These are phyloP conservation scores for Geotrichum restrictum DNA, from an alignment of 1,139 yeast genomes.

Conservation along the genomic window DNA sequence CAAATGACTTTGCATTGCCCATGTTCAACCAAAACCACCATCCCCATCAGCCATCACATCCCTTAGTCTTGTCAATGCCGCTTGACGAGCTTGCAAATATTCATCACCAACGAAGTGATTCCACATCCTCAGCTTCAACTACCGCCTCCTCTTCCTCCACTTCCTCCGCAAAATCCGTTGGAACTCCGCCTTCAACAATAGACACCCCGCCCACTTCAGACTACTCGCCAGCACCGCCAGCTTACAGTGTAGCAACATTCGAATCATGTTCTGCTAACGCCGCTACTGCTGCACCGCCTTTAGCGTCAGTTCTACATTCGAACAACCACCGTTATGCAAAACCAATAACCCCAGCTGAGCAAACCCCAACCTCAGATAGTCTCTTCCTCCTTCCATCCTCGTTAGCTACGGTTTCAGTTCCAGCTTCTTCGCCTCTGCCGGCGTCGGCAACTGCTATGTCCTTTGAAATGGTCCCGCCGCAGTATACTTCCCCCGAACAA, in stretches of 20 bases:
- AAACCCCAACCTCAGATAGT: background rate
- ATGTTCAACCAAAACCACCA: background rate
- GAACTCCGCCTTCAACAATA: background rate
- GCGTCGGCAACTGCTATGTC: too few relatives aligned
- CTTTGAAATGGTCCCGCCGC: background rate
- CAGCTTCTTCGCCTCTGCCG: too few relatives aligned
- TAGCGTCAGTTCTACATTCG: background rate
- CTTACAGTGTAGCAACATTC: background rate
- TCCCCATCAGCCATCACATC: background rate
- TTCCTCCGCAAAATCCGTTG: background rate
- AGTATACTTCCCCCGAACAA: slow-evolving; percentile 29
- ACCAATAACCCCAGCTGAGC: background rate
- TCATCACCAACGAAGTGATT: slow-evolving; percentile 3
- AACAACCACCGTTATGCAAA: background rate
- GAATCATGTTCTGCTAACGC: background rate
- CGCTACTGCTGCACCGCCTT: too few relatives aligned
- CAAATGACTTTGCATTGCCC: slow-evolving; percentile 5
- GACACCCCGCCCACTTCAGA: slow-evolving; percentile 15
- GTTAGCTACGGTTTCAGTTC: background rate
- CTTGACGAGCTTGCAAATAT: background rate
- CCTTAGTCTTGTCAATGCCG: background rate
- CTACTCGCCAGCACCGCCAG: slow-evolving; percentile 10
- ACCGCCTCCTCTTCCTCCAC: too few relatives aligned
- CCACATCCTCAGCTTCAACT: background rate
- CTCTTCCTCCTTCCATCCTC: background rate